phyloP scores from a whole-genome alignment of 2,329 filamentous ascomycete genomes.

The Blumeriella jaapii region DNA sequence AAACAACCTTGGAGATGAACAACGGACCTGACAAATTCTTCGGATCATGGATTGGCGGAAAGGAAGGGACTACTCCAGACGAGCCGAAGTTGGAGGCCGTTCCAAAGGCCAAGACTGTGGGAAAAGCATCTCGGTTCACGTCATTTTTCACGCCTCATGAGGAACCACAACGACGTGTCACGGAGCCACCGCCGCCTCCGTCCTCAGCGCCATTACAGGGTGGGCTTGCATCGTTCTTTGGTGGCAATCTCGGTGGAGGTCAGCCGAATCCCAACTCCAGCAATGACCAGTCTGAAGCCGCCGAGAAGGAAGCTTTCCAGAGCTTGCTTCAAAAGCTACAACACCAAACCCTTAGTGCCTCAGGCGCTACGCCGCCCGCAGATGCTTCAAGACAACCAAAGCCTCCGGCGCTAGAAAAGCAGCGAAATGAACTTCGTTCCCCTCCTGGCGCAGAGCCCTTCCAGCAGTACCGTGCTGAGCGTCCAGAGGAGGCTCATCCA shows the following conservation, averaged over 20 bases:
- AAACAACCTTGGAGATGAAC: constrained; percentile 47
- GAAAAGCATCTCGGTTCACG: constrained; percentile 75
- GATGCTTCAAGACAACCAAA: constrained; percentile 25
- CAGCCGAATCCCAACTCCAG: constrained; percentile 15
- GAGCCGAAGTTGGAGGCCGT: constrained; percentile 34
- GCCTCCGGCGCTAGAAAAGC: constrained; percentile 33
- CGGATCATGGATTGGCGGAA: constrained; percentile 39
- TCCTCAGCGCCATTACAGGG: constrained; percentile 20
- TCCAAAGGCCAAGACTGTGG: constrained; percentile 41
- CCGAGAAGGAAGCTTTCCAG: constrained; percentile 79
- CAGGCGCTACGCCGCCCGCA: constrained; percentile 33
- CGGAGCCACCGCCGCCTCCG: constrained; percentile 37
- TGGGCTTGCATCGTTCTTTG: constrained; percentile 16
- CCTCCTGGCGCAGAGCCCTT: constrained; percentile 34
- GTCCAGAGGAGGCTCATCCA: constrained; percentile 22
- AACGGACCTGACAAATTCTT: constrained; percentile 70
- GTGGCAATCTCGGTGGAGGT: constrained; percentile 5
- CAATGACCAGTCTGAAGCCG: constrained; percentile 19
- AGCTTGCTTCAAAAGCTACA: constrained; percentile 74
- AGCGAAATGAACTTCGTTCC: constrained; percentile 35
- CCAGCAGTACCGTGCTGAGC: constrained; percentile 27
- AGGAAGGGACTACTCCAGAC: constrained; percentile 34
- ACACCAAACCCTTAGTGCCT: constrained; percentile 30
- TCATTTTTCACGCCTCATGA: constrained; percentile 58
- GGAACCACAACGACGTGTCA: constrained; percentile 37